A percentile compares a stretch with the other conserved stretches of the same genome.
Conservation (phyloP, 2,329 filamentous ascomycete species). For the Aspergillus latus region DNA sequence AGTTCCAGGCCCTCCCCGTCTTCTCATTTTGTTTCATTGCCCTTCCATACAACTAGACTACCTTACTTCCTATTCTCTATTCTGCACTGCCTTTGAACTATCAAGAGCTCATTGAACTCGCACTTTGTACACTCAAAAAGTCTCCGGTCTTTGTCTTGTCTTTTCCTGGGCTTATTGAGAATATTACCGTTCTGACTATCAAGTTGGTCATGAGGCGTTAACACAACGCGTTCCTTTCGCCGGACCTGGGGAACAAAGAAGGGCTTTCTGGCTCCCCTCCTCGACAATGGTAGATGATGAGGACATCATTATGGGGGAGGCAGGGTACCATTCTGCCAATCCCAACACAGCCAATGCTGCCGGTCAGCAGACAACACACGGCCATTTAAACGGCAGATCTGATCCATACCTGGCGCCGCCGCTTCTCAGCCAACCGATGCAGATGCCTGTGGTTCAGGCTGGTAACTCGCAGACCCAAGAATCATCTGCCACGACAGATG, state of each 20-base stretch:
- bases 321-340: conserved; percentile 22
- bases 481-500: conserved; percentile 7
- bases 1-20: conserved; percentile 6
- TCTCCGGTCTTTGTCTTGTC: neutral
- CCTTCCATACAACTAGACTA: neutral
- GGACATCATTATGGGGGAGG: conserved; percentile 42
- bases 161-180: neutral
- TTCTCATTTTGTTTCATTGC: neutral
- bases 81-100: neutral
- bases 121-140: neutral
- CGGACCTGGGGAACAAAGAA: conserved; percentile 12
- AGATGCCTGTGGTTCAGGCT: conserved; percentile 22
- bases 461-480: conserved; percentile 7
- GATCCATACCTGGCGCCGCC: conserved; percentile 27
- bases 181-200: neutral
- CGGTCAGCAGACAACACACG: conserved; percentile 17
- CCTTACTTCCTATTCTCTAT: neutral
- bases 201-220: conserved; percentile 22
- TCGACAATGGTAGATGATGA: conserved; percentile 38
- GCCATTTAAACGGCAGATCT: conserved; percentile 21
- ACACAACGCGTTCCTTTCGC: neutral
- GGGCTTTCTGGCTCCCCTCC: conserved; percentile 3
- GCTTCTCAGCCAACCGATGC: conserved; percentile 22
- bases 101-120: neutral
- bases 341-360: conserved; percentile 20